phyloP scores from a whole-genome alignment of 2,329 filamentous ascomycete species.

The Ophiostoma fasciatum region DNA sequence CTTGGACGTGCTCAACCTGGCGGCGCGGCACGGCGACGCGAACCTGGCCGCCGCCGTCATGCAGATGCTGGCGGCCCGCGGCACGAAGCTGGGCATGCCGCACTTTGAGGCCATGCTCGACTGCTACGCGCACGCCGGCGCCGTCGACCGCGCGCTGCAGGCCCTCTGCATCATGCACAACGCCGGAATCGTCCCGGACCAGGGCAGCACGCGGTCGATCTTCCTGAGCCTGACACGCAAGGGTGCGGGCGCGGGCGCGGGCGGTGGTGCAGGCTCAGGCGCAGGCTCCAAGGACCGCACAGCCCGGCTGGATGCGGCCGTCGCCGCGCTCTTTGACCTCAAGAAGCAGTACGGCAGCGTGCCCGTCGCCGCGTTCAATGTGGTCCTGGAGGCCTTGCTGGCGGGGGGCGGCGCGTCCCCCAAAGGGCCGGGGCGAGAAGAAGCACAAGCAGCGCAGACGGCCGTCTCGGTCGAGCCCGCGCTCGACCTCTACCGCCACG shows the following conservation, averaged over 20 bases:
- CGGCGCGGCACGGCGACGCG: constrained; percentile 52
- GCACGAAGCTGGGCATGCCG: constrained; percentile 41
- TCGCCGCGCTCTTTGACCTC: constrained; percentile 42
- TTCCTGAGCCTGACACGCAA: constrained; percentile 32
- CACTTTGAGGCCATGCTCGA: constrained; percentile 74
- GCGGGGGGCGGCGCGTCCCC: background rate
- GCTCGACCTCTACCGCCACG: constrained; percentile 22
- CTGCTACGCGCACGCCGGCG: constrained; percentile 44
- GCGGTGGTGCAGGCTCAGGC: background rate
- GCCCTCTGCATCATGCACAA: constrained; percentile 60
- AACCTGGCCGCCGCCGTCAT: constrained; percentile 58
- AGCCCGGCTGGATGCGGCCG: constrained; percentile 27
- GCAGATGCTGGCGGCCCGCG: constrained; percentile 43
- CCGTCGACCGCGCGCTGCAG: constrained; percentile 52
- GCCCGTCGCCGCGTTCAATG: constrained; percentile 25
- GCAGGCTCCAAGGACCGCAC: background rate
- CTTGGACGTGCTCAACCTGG: constrained; percentile 52
- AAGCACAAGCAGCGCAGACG: background rate
- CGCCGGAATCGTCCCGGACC: constrained; percentile 40
- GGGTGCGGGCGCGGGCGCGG: background rate
- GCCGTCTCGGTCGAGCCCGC: constrained; percentile 10
- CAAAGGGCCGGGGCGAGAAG: background rate
- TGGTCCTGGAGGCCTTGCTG: constrained; percentile 24
- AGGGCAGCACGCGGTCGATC: constrained; percentile 48
- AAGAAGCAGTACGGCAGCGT: constrained; percentile 16